phyloP scores from a whole-genome alignment of 2,329 filamentous ascomycete genomes.

The Fusarium sp. region DNA sequence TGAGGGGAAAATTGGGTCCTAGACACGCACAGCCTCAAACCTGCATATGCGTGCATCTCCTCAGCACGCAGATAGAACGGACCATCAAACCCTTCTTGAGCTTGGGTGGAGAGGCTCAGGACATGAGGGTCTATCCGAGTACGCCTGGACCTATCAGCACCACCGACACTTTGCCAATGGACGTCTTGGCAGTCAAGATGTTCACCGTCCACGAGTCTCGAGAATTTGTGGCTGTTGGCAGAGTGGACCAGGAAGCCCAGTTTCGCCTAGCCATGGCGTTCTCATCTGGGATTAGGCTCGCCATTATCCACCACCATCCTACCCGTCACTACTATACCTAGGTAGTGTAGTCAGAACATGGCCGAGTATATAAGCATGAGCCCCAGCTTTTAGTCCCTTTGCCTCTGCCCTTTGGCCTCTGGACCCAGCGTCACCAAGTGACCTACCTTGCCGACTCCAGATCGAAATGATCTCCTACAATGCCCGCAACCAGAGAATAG shows the following conservation, averaged over 20 bases:
- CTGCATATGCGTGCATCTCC: constrained; percentile 24
- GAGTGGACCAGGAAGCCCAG: constrained; percentile 36
- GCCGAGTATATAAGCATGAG: constrained; percentile 38
- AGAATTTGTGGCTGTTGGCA: constrained; percentile 37
- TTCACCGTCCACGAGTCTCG: constrained; percentile 23
- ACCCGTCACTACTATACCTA: not conserved
- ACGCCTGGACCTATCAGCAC: constrained; percentile 36
- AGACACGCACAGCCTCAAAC: constrained; percentile 35
- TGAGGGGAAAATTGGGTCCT: constrained; percentile 16
- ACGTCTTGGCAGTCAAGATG: constrained; percentile 34
- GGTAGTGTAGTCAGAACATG: constrained; percentile 15
- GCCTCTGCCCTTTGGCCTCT: constrained; percentile 8
- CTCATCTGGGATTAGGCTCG: constrained; percentile 30
- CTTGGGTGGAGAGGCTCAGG: constrained; percentile 30
- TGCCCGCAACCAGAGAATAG: constrained; percentile 41
- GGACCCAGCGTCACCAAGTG: constrained; percentile 37
- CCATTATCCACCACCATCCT: constrained; percentile 30
- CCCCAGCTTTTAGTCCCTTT: constrained; percentile 27
- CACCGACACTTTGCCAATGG: constrained; percentile 8
- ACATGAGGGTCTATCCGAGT: constrained; percentile 17
- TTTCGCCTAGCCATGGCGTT: constrained; percentile 32
- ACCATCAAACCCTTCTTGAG: constrained; percentile 20
- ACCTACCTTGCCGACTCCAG: constrained; percentile 26
- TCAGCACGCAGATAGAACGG: constrained; percentile 7
- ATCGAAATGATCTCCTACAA: constrained; percentile 40